A percentile compares a stretch with the other conserved stretches of the same genome.
These are phyloP conservation scores for Ettlia oleoabundans DNA, from an alignment of 139 green algal genomes.

Conservation along the genomic window DNA sequence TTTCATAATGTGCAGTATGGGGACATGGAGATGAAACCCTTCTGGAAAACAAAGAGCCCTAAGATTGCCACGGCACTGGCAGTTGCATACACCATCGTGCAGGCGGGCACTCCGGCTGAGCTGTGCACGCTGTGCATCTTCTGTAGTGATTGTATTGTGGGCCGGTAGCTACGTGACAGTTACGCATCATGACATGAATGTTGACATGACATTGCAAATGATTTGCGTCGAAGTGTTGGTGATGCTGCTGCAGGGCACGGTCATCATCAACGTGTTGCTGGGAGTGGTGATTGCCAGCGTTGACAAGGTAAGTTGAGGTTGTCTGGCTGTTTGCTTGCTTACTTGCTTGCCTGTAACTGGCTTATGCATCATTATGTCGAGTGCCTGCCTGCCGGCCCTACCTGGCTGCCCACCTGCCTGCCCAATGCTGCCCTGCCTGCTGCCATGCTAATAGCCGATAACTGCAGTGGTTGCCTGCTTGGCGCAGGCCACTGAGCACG, in stretches of 20 bases:
- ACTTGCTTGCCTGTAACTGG: no score
- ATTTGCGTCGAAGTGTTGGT: no score
- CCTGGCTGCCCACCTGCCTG: not conserved
- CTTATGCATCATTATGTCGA: no score
- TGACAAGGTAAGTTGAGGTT: not conserved
- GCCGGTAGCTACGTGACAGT: no score
- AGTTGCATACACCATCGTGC: constrained; percentile 36
- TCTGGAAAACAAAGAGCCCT: constrained; percentile 29
- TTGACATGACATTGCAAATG: no score
- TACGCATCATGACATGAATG: no score
- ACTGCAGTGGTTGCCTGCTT: not conserved
- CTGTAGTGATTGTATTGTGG: no score
- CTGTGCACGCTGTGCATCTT: no score
- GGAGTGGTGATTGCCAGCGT: constrained; percentile 32
- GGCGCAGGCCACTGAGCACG: constrained; percentile 4
- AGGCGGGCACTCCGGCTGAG: not conserved
- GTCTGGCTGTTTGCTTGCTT: no score
- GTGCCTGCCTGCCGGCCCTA: no score
- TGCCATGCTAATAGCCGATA: not conserved
- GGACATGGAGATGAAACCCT: constrained; percentile 38
- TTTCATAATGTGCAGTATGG: not conserved
- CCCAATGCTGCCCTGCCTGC: not conserved
- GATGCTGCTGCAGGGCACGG: constrained; percentile 18
- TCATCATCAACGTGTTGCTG: constrained; percentile 45
- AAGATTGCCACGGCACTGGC: constrained; percentile 29